Conservation (phyloP, 148 eudicot genomes). For the Chenopodium album region DNA sequence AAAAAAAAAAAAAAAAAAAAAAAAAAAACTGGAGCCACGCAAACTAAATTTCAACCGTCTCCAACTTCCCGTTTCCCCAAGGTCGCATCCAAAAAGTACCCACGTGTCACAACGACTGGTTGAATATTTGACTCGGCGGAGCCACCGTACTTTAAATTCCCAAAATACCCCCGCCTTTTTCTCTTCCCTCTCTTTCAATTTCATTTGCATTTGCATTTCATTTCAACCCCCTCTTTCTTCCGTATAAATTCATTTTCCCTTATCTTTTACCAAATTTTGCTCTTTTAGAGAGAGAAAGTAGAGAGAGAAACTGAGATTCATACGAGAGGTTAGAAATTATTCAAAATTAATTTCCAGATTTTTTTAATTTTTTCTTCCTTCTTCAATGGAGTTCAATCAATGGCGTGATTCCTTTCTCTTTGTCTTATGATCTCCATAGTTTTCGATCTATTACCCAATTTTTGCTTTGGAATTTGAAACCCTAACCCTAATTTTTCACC, state of each 20-base stretch:
- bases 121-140: conserved; percentile 40
- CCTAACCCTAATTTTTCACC: conserved; percentile 32
- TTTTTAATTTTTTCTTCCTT: background rate
- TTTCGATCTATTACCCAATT: background rate
- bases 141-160: conserved; percentile 29
- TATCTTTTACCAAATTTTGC: conserved; percentile 26
- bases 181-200: conserved; percentile 7
- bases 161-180: conserved; percentile 4
- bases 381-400: conserved; percentile 36
- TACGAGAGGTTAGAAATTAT: background rate
- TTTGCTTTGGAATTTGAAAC: conserved; percentile 11
- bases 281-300: conserved; percentile 31
- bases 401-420: conserved; percentile 6
- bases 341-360: no score
- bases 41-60: background rate
- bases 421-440: background rate
- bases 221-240: conserved; percentile 21
- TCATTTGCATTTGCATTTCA: conserved; percentile 42
- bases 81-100: background rate
- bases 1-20: no score
- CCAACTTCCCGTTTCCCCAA: background rate
- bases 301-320: conserved; percentile 4
- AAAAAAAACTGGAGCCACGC: background rate
- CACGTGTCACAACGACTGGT: background rate
- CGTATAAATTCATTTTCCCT: conserved; percentile 26